phyloP scores from a whole-genome alignment of 768 basidiomycete genomes.

The Termitomyces sp. region DNA sequence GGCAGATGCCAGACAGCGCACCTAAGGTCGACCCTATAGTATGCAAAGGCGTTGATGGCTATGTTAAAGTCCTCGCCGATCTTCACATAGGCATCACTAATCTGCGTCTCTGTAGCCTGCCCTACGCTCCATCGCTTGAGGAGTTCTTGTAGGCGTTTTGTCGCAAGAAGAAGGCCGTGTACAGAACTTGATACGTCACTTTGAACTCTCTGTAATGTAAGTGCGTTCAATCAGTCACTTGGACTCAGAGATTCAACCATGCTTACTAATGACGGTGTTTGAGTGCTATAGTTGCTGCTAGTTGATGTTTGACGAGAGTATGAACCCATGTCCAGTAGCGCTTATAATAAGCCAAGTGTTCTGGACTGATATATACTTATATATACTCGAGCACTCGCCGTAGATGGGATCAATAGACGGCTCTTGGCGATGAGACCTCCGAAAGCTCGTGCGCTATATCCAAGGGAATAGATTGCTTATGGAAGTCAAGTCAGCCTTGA shows the following conservation, averaged over 20 bases:
- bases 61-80: conserved; percentile 88
- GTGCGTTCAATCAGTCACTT: neutral
- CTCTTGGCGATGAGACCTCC: no score
- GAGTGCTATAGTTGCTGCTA: neutral
- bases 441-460: neutral
- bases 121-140: conserved; percentile 68
- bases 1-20: neutral
- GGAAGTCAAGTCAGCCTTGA: neutral
- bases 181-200: conserved; percentile 61
- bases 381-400: neutral
- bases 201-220: conserved; percentile 21
- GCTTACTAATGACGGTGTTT: neutral
- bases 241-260: neutral
- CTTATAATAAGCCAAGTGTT: neutral
- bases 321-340: neutral
- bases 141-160: conserved; percentile 77
- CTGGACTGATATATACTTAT: neutral
- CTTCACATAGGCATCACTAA: conserved; percentile 88
- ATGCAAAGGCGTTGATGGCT: conserved; percentile 72
- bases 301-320: neutral
- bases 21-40: conserved; percentile 76
- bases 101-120: conserved; percentile 61
- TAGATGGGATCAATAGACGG: neutral
- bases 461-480: neutral
- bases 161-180: conserved; percentile 69